Conservation (phyloP, 176 grass and related monocot genomes). For the Oryza glaberrima region DNA sequence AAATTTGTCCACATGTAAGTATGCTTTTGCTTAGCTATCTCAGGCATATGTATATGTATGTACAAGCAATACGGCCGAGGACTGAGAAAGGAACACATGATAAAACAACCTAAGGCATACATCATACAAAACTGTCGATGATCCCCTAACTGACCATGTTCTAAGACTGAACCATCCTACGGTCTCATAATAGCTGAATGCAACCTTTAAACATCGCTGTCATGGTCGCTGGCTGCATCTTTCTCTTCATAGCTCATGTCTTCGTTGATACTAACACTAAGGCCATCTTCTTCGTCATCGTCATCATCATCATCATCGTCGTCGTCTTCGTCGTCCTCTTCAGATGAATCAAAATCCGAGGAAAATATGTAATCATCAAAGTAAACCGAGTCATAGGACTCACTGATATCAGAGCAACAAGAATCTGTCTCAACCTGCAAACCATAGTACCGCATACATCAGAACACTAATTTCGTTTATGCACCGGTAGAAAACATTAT, state of each 20-base stretch:
- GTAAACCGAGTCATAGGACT: slow-evolving; percentile 3
- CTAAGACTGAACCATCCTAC: neutral
- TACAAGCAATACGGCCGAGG: slow-evolving; percentile 8
- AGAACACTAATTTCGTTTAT: neutral
- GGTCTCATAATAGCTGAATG: neutral
- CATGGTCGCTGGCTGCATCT: neutral
- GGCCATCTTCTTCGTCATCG: neutral
- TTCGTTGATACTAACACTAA: neutral
- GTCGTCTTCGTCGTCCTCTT: neutral
- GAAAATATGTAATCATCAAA: neutral
- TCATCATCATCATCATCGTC: neutral
- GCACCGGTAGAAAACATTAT: neutral
- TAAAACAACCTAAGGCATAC: slow-evolving; percentile 1
- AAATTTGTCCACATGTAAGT: neutral
- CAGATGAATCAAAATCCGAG: slow-evolving; percentile 32
- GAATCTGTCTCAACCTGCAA: slow-evolving; percentile 30
- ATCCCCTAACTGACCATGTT: slow-evolving; percentile 9
- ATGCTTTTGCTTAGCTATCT: neutral
- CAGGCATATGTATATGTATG: neutral
- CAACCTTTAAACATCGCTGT: neutral
- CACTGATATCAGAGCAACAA: slow-evolving; percentile 28
- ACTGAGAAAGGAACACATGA: neutral
- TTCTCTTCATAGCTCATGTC: neutral
- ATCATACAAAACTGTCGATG: neutral
- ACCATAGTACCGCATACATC: neutral